Base-by-base conservation (phyloP, 495 filamentous ascomycete genomes). In the Cladorrhinum samala region DNA sequence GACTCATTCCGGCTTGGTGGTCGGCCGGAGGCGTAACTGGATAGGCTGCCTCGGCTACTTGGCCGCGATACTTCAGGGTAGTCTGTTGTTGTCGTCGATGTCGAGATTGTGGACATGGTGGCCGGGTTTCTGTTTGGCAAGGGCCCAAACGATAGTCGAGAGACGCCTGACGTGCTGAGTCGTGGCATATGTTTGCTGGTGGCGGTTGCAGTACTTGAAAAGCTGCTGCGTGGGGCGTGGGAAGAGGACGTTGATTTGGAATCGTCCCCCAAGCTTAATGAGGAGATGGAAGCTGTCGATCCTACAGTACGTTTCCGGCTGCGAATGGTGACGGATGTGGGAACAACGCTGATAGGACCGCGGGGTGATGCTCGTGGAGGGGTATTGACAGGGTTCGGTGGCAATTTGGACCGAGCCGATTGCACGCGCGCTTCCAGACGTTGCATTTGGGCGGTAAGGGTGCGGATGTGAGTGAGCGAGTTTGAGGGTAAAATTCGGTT, bases 381-480 rank as follows among this genome's bases (percentile, higher is more conserved):
- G 2, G 88, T 91, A 46, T 73, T 79, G 13, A 80, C 80, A 5
- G 54, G 17, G 9, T 88, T 88, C 3, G 82, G 87, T 1, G 93
- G 93, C 2, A 98, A 80, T 67, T 95, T 95, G 27, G 90, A 95
- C 55, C 89, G 83, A 20, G 88, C 93, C n/a, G 86, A 89, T 45
- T 97, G 91, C 6, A 98, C 91, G 25, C 92, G 79, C 52, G 91
- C 86, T 67, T 97, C 94, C 38, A 98, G 82, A 56, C 86, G 83
- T 67, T 95, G 89, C 94, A 98, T 96, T 70, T 96, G 93, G 19
- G 88, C 91, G 52, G 92, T 93, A 49, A 98, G 81, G 2, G 84
- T 85, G 21, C 93, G 89, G 62, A 97, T 92, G 62, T 98, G 93
- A 52, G 86, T 87, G 25, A 98, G 79, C 3, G 94, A 96, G 33